A percentile compares a stretch with the other conserved stretches of the same genome.
Evolutionary conservation across 371 early-diverging fungal species (phyloP).

Genomic region (Syncephalastrum racemosum): DNA sequence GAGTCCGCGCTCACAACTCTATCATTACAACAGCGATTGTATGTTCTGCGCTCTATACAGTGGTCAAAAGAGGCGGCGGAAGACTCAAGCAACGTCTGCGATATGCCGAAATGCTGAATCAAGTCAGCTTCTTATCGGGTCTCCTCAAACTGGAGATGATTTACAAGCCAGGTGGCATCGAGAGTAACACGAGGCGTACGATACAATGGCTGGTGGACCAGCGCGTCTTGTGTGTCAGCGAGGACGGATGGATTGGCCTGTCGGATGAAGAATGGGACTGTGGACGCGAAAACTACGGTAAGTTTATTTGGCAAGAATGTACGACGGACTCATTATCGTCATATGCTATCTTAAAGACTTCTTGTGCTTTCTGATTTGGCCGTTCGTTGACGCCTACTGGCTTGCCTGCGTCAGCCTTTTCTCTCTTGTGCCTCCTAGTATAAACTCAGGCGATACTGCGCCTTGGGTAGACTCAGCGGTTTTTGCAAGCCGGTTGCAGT

Average conservation of each 20-base stretch:
- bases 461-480: conserved; percentile 69
- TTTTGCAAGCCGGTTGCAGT: conserved; percentile 68
- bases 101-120: conserved; percentile 57
- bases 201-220: conserved; percentile 60
- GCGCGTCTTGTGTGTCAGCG: conserved; percentile 53
- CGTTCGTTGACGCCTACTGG: conserved; percentile 91
- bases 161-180: conserved; percentile 75
- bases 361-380: conserved; percentile 85
- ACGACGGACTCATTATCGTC: background rate
- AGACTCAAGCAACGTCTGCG: conserved; percentile 58
- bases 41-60: conserved; percentile 77
- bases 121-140: conserved; percentile 75
- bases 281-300: conserved; percentile 84
- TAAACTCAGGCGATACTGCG: conserved; percentile 22
- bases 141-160: conserved; percentile 84
- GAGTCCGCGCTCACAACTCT: background rate
- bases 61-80: conserved; percentile 74
- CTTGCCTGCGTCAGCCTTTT: conserved; percentile 64
- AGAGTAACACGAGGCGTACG: conserved; percentile 66
- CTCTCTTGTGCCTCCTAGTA: conserved; percentile 48
- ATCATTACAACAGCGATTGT: conserved; percentile 55
- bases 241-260: conserved; percentile 57
- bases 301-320: background rate
- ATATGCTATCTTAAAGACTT: conserved; percentile 61
- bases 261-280: conserved; percentile 66